Evolutionary conservation across 2,329 filamentous ascomycete species (phyloP).

Genomic region (Penicillium frequentans): DNA sequence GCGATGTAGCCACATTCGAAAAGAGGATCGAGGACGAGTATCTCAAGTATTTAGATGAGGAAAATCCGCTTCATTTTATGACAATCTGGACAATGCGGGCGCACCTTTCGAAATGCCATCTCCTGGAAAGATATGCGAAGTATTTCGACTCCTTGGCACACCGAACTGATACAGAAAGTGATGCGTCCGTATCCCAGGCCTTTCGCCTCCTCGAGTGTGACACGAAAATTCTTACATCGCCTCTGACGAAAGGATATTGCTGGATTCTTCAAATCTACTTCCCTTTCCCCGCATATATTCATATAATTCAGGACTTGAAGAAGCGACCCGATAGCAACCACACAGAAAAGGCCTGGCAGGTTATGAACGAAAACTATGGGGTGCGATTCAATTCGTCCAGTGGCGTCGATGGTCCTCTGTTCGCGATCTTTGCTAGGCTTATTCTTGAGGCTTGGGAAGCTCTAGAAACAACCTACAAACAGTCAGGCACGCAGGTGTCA

Average conservation of each 20-base stretch:
- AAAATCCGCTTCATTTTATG: slow-evolving; percentile 49
- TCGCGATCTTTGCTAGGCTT: slow-evolving; percentile 35
- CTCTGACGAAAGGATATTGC: slow-evolving; percentile 40
- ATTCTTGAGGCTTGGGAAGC: slow-evolving; percentile 46
- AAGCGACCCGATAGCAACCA: slow-evolving; percentile 35
- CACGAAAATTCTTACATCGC: slow-evolving; percentile 45
- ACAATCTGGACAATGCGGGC: slow-evolving; percentile 48
- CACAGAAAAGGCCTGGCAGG: slow-evolving; percentile 43
- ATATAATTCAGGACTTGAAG: slow-evolving; percentile 46
- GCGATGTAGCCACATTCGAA: slow-evolving; percentile 39
- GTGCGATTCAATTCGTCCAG: slow-evolving; percentile 27
- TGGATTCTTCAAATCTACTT: slow-evolving; percentile 50
- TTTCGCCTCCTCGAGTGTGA: slow-evolving; percentile 48
- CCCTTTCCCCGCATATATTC: slow-evolving; percentile 51
- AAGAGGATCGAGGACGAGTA: slow-evolving; percentile 49
- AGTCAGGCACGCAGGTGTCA: slow-evolving; percentile 11
- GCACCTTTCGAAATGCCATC: slow-evolving; percentile 49
- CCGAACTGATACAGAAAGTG: slow-evolving; percentile 20
- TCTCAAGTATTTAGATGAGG: slow-evolving; percentile 41
- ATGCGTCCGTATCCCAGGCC: slow-evolving; percentile 31
- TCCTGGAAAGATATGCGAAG: slow-evolving; percentile 51
- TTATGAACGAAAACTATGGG: slow-evolving; percentile 49
- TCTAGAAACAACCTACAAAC: slow-evolving; percentile 18
- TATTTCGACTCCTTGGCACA: slow-evolving; percentile 14
- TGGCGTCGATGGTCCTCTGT: slow-evolving; percentile 19